These are phyloP conservation scores for Aspergillus pseudoterreus DNA, from an alignment of 2,329 filamentous ascomycete species.

Conservation along the genomic window DNA sequence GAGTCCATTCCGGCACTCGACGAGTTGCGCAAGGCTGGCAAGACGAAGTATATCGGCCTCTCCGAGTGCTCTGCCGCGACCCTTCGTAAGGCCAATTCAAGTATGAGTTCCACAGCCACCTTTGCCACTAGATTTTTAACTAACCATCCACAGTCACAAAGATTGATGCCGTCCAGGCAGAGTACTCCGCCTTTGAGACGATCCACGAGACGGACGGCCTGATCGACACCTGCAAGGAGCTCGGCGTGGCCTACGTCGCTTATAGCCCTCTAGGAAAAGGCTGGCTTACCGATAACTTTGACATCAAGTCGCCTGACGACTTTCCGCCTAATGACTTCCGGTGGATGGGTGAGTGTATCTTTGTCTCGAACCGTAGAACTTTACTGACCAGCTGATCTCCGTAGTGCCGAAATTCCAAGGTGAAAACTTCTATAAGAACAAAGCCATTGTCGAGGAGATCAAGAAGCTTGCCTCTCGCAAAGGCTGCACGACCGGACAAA, in stretches of 20 bases:
- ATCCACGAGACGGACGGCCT: conserved; percentile 40
- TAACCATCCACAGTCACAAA: conserved; percentile 38
- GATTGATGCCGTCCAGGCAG: conserved; percentile 47
- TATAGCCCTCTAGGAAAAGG: conserved; percentile 48
- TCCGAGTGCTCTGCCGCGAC: conserved; percentile 47
- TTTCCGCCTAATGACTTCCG: conserved; percentile 44
- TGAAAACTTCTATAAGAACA: conserved; percentile 46
- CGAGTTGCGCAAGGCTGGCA: conserved; percentile 44
- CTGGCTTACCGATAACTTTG: conserved; percentile 46
- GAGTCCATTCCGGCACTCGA: conserved; percentile 48
- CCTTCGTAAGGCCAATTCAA: conserved; percentile 44
- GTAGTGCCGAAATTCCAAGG: conserved; percentile 35
- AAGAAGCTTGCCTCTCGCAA: conserved; percentile 37
- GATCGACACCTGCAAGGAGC: conserved; percentile 40
- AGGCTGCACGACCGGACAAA: conserved; percentile 32
- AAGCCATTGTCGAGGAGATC: conserved; percentile 40
- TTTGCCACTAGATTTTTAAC: background rate
- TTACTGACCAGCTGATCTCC: background rate
- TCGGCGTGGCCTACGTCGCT: conserved; percentile 43
- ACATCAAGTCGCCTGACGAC: conserved; percentile 44
- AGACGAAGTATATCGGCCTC: conserved; percentile 49
- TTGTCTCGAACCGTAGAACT: background rate
- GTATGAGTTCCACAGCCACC: conserved; percentile 21
- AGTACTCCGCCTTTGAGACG: conserved; percentile 45
- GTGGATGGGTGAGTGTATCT: conserved; percentile 27